phyloP scores from a whole-genome alignment of 768 basidiomycete genomes.

The Suillus subluteus region DNA sequence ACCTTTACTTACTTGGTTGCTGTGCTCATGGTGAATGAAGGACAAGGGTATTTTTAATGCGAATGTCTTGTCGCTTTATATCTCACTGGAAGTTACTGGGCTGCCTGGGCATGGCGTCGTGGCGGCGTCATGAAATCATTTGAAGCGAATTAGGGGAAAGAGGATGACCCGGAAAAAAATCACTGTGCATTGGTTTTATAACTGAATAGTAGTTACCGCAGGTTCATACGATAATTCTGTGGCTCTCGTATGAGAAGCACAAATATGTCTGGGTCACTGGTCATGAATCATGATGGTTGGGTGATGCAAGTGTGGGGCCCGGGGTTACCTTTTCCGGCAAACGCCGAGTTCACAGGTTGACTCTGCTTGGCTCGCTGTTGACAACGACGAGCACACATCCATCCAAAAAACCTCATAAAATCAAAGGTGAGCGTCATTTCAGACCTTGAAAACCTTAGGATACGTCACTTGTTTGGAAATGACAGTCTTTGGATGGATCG shows the following conservation, averaged over 20 bases:
- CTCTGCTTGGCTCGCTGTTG: constrained; percentile 32
- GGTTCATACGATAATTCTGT: neutral
- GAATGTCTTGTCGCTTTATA: neutral
- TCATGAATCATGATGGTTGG: too few relatives aligned
- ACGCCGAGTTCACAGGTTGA: constrained; percentile 20
- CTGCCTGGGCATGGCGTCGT: neutral
- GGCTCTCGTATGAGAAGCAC: neutral
- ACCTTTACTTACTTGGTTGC: constrained; percentile 28
- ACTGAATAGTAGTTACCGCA: neutral
- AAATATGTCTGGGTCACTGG: neutral
- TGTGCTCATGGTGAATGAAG: constrained; percentile 26
- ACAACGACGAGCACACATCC: constrained; percentile 37
- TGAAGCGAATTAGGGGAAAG: neutral
- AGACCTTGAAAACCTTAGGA: neutral
- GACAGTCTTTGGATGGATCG: constrained; percentile 32
- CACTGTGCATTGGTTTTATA: neutral
- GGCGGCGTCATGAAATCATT: neutral
- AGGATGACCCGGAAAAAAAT: neutral
- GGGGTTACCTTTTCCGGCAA: constrained; percentile 28
- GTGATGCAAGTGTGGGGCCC: neutral
- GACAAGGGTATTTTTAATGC: neutral
- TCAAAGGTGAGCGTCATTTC: constrained; percentile 24
- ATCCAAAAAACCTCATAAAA: constrained; percentile 17
- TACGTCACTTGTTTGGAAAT: neutral
- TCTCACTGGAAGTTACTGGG: neutral